A percentile compares a stretch with the other conserved stretches of the same genome.
Conservation (phyloP, 2,329 filamentous ascomycete species). For the Cladosporium halotolerans region DNA sequence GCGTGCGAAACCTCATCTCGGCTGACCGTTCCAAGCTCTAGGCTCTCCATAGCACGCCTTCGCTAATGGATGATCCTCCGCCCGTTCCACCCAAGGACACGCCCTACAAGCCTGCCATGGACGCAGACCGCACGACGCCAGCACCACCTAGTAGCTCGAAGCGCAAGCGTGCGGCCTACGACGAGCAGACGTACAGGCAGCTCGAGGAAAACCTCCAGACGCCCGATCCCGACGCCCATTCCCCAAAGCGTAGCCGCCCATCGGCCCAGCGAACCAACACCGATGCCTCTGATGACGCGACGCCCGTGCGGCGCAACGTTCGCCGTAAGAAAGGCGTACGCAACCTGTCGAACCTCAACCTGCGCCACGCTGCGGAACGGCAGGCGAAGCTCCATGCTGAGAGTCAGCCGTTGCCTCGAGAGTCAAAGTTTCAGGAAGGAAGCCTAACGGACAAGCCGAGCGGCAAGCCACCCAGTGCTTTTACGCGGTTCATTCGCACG, state of each 20-base stretch:
- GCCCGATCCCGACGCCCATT: constrained; percentile 18
- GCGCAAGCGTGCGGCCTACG: constrained; percentile 23
- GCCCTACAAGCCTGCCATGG: constrained; percentile 18
- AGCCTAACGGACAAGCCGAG: constrained; percentile 80
- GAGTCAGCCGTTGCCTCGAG: constrained; percentile 35
- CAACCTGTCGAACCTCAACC: constrained; percentile 31
- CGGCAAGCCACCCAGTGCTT: constrained; percentile 62
- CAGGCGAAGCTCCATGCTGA: constrained; percentile 13
- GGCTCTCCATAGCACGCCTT: background rate
- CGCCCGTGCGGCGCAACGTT: constrained; percentile 23
- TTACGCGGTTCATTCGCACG: constrained; percentile 43
- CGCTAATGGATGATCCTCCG: constrained; percentile 20
- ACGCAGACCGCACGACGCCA: constrained; percentile 14
- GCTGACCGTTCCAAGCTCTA: constrained; percentile 2
- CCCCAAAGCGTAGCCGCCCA: constrained; percentile 27
- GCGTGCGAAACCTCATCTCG: constrained; percentile 1
- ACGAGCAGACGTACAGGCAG: constrained; percentile 17
- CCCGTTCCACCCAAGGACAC: constrained; percentile 28
- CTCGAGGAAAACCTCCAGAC: constrained; percentile 17
- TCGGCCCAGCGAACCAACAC: constrained; percentile 16
- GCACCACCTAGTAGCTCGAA: constrained; percentile 24
- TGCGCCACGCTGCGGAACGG: constrained; percentile 27
- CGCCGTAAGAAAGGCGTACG: constrained; percentile 29
- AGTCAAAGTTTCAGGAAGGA: constrained; percentile 66
- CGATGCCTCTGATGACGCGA: constrained; percentile 20